Percentiles rank a stretch among this genome's conserved stretches.
Conservation (phyloP, 192 early-diverging fungal species). For the Coemansia aciculifera region DNA sequence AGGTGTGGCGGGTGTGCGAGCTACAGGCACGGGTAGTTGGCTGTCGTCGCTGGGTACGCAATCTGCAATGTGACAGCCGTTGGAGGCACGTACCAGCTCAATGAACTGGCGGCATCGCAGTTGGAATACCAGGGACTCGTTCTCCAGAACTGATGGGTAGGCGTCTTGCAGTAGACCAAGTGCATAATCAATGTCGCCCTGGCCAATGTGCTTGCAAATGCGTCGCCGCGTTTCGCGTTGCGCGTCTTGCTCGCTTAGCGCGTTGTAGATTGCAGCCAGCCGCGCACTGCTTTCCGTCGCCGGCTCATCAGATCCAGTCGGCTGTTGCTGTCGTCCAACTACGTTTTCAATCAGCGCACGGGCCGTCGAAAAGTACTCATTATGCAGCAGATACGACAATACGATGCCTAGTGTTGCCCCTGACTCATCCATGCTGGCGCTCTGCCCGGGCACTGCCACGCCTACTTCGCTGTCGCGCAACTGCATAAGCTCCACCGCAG, state of each 20-base stretch:
- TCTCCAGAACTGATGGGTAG: conserved; percentile 70
- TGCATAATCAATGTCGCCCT: conserved; percentile 77
- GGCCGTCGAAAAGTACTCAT: conserved; percentile 79
- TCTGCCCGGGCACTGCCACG: neutral
- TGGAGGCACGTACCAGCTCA: conserved; percentile 68
- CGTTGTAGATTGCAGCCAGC: conserved; percentile 22
- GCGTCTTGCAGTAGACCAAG: conserved; percentile 63
- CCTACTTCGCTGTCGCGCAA: conserved; percentile 8
- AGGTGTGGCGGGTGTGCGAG: neutral
- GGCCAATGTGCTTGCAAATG: conserved; percentile 61
- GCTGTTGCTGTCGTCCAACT: conserved; percentile 22
- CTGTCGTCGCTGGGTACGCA: conserved; percentile 40
- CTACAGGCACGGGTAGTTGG: conserved; percentile 18
- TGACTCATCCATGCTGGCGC: neutral
- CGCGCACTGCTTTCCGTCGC: conserved; percentile 7
- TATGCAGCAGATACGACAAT: conserved; percentile 79
- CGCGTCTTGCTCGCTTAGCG: conserved; percentile 35
- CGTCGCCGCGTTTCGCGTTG: conserved; percentile 34
- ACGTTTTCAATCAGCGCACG: conserved; percentile 61
- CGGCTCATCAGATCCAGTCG: neutral
- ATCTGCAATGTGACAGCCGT: conserved; percentile 32
- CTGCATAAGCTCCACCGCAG: conserved; percentile 2
- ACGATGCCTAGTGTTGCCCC: conserved; percentile 60
- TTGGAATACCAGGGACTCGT: conserved; percentile 70
- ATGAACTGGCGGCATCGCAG: conserved; percentile 85